These are phyloP conservation scores for Astragalus membranaceus DNA, from an alignment of 306 rosid species.

Conservation along the genomic window DNA sequence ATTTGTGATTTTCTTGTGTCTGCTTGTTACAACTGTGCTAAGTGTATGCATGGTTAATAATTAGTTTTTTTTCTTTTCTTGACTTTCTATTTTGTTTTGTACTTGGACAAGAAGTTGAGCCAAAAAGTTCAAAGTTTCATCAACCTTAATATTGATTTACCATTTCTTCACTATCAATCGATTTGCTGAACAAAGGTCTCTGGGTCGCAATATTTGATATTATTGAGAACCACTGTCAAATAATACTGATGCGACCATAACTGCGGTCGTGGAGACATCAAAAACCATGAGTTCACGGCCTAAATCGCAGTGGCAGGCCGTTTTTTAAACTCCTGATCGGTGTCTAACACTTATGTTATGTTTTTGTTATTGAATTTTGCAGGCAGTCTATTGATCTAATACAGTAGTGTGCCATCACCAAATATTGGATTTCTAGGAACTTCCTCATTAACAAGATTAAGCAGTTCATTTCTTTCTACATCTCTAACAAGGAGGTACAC, in stretches of 20 bases:
- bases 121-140: neutral
- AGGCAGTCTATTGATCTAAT: constrained; percentile 96
- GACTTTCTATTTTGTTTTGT: neutral
- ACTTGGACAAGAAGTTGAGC: neutral
- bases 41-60: too few relatives aligned
- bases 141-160: too few relatives aligned
- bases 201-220: too few relatives aligned
- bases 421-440: constrained; percentile 82
- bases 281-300: too few relatives aligned
- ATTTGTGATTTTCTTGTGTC: neutral
- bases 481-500: constrained; percentile 92
- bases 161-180: neutral
- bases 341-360: constrained; percentile 16
- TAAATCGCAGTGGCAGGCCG: neutral
- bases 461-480: constrained; percentile 87
- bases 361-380: constrained; percentile 26
- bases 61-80: neutral
- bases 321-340: neutral
- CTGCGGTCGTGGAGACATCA: too few relatives aligned
- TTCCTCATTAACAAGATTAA: constrained; percentile 65
- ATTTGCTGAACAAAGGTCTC: neutral
- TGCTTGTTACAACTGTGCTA: too few relatives aligned
- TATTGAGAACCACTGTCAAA: too few relatives aligned
- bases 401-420: constrained; percentile 89
- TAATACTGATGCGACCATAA: too few relatives aligned